Percentiles rank a stretch among this genome's conserved stretches.
phyloP scores from a whole-genome alignment of 352 stramenopile species.

The Thraustochytrium sp. region DNA sequence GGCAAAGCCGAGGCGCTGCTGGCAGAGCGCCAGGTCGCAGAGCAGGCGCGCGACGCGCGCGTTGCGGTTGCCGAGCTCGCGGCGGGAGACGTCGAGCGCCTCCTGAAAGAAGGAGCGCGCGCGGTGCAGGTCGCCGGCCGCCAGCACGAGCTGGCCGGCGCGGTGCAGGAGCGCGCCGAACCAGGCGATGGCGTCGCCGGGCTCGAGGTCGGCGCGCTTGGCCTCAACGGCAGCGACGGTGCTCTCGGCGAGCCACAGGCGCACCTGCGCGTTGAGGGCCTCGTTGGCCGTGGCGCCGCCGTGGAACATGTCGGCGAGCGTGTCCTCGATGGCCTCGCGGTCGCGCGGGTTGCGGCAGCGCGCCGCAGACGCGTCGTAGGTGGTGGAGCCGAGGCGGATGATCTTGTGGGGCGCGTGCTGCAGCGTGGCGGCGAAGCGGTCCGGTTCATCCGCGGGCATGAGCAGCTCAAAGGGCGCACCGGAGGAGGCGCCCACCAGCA shows the following conservation, averaged over 20 bases:
- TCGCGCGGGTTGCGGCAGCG: not conserved
- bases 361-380: not conserved
- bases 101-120: not conserved
- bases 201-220: not conserved
- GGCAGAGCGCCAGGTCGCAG: not conserved
- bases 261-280: not conserved
- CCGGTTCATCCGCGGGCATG: not conserved
- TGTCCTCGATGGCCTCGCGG: not conserved
- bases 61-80: constrained; percentile 12
- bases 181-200: not conserved
- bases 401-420: not conserved
- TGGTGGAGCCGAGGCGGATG: not conserved
- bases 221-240: not conserved
- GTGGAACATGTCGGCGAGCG: not conserved
- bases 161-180: constrained; percentile 6
- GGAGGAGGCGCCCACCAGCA: not conserved
- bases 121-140: not conserved
- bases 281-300: not conserved
- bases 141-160: not conserved
- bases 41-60: not conserved
- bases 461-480: not conserved
- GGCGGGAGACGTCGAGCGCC: not conserved
- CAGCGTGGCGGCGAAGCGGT: not conserved
- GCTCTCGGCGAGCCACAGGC: not conserved
- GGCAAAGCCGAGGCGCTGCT: not conserved